Evolutionary conservation across 177 flowering plant species (phyloP).

Genomic region (Vitis hybrid): DNA sequence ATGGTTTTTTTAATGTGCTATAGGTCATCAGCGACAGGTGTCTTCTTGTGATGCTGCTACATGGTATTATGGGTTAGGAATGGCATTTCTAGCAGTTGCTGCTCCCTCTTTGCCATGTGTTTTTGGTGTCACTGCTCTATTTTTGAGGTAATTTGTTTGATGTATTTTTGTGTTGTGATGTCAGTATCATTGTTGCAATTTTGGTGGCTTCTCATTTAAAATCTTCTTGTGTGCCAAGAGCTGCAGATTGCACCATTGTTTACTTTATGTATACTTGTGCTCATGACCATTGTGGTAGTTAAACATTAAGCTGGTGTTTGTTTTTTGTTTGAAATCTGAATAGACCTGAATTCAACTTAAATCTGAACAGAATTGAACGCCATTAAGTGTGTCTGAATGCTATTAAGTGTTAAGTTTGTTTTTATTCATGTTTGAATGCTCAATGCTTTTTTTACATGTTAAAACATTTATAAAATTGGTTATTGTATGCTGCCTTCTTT

Average conservation of each 20-base stretch:
- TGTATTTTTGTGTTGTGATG: neutral
- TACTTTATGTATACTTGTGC: neutral
- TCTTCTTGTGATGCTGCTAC: slow-evolving; percentile 55
- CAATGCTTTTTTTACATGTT: too few species aligned
- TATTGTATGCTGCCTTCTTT: too few species aligned
- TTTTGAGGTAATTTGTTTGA: slow-evolving; percentile 53
- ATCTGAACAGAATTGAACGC: too few species aligned
- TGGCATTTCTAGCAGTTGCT: slow-evolving; percentile 76
- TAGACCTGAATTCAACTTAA: too few species aligned
- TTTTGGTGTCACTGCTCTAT: slow-evolving; percentile 82
- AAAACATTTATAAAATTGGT: too few species aligned
- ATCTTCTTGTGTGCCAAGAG: neutral
- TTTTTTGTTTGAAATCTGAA: neutral
- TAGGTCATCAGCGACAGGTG: slow-evolving; percentile 76
- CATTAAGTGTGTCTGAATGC: too few species aligned
- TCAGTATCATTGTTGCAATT: too few species aligned
- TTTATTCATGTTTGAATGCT: too few species aligned
- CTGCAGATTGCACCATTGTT: neutral
- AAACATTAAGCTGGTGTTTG: neutral
- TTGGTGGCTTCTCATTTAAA: too few species aligned
- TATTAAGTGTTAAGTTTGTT: too few species aligned
- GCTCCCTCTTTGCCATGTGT: slow-evolving; percentile 74
- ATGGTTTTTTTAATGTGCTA: slow-evolving; percentile 14
- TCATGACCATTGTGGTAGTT: neutral
- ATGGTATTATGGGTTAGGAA: slow-evolving; percentile 73